Conservation (phyloP, 1,284 basidiomycete genomes). For the Pholiota adiposa region DNA sequence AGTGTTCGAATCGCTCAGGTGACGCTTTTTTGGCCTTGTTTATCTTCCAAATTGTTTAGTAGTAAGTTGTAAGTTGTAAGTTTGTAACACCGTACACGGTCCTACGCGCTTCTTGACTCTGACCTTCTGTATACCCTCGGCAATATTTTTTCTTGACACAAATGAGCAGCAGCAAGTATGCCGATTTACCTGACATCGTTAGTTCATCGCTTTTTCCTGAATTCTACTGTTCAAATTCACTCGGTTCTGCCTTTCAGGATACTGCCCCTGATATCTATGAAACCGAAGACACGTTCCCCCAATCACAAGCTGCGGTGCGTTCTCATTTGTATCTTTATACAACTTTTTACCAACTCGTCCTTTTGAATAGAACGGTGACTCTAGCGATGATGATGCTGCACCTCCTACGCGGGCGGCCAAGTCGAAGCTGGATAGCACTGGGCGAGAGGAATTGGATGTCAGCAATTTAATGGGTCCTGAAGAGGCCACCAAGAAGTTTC, state of each 20-base stretch:
- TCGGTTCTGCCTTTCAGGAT: conserved; percentile 55
- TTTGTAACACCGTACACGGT: not conserved
- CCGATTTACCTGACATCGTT: conserved; percentile 90
- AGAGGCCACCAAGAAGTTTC: conserved; percentile 69
- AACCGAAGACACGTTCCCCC: conserved; percentile 77
- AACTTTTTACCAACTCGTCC: not conserved
- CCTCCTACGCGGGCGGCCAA: conserved; percentile 40
- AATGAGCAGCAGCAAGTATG: conserved; percentile 83
- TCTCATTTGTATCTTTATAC: not conserved
- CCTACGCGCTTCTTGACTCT: not conserved
- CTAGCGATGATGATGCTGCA: conserved; percentile 65
- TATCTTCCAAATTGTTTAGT: not conserved
- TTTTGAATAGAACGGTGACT: conserved; percentile 55
- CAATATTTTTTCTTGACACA: not conserved
- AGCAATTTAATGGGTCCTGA: conserved; percentile 47
- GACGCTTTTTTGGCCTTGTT: conserved; percentile 58
- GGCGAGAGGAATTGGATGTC: conserved; percentile 44
- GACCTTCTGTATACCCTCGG: conserved; percentile 6
- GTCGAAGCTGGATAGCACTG: conserved; percentile 34
- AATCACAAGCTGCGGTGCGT: conserved; percentile 45
- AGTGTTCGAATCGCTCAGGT: conserved; percentile 90
- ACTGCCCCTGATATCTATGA: conserved; percentile 93
- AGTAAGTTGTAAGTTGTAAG: not conserved
- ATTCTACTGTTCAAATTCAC: conserved; percentile 29
- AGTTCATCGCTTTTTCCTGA: conserved; percentile 11